Conservation (phyloP, 1,139 yeast species). For the Candida sanyaensis region DNA sequence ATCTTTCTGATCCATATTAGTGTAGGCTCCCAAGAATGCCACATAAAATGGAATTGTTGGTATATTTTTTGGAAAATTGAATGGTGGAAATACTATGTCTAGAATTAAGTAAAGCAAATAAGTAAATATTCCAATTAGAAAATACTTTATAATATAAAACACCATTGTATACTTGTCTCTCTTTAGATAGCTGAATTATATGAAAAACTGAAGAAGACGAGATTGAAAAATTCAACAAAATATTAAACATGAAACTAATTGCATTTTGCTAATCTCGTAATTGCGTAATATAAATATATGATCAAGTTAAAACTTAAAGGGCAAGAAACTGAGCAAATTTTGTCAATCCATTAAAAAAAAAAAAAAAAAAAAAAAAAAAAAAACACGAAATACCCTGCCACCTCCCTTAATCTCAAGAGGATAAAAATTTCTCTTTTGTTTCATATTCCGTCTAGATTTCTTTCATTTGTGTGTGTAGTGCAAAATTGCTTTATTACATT, state of each 20-base stretch:
- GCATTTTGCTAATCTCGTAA: background rate
- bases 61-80: slow-evolving; percentile 39
- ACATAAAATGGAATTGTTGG: slow-evolving; percentile 68
- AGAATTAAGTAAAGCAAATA: slow-evolving; percentile 13
- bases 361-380: too few relatives aligned
- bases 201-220: background rate
- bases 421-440: too few relatives aligned
- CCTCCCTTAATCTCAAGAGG: too few relatives aligned
- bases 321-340: background rate
- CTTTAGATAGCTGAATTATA: background rate
- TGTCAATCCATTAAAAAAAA: background rate
- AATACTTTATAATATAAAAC: slow-evolving; percentile 7
- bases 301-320: background rate
- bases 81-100: slow-evolving; percentile 29
- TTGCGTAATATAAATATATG: background rate
- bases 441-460: too few relatives aligned
- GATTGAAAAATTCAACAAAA: background rate
- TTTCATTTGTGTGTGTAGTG: too few relatives aligned
- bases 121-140: slow-evolving; percentile 4
- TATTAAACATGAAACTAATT: background rate
- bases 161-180: background rate
- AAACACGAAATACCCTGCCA: too few relatives aligned
- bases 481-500: too few relatives aligned
- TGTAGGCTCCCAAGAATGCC: slow-evolving; percentile 48
- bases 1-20: slow-evolving; percentile 50